Conservation (phyloP, 2,329 filamentous ascomycete species). For the Orbilia javanica region DNA sequence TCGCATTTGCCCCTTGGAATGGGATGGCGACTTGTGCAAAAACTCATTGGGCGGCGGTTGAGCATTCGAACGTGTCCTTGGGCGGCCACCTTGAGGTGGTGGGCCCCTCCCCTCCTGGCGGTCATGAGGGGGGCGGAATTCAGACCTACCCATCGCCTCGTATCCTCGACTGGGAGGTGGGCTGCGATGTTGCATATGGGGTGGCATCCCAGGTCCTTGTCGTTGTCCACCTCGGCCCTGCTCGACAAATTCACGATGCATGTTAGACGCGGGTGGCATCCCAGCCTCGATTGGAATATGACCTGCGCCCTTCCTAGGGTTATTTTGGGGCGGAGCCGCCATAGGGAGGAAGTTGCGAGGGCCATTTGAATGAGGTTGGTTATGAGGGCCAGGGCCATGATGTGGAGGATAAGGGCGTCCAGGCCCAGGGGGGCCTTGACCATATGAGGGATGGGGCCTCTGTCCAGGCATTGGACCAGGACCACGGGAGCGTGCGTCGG, state of each 20-base stretch:
- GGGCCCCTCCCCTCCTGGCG: conserved; percentile 35
- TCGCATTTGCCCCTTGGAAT: conserved; percentile 29
- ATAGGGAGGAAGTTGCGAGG: conserved; percentile 50
- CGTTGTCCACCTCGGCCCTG: conserved; percentile 39
- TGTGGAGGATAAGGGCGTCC: conserved; percentile 33
- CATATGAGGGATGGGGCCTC: conserved; percentile 25
- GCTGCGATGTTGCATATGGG: conserved; percentile 40
- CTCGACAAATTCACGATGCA: conserved; percentile 54
- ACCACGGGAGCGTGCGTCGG: conserved; percentile 45
- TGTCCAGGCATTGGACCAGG: conserved; percentile 34
- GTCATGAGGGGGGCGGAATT: conserved; percentile 52
- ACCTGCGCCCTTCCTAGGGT: conserved; percentile 29
- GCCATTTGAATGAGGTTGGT: conserved; percentile 29
- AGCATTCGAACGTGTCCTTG: conserved; percentile 43
- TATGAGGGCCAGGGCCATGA: conserved; percentile 21
- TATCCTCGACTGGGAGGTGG: conserved; percentile 31
- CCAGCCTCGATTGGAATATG: conserved; percentile 52
- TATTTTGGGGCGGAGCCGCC: conserved; percentile 29
- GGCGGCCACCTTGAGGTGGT: conserved; percentile 32
- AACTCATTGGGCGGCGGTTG: conserved; percentile 43
- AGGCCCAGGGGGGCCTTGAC: conserved; percentile 30
- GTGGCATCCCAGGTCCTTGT: conserved; percentile 41
- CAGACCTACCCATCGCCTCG: conserved; percentile 17
- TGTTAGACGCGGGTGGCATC: conserved; percentile 39
- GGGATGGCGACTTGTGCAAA: conserved; percentile 40